Evolutionary conservation across 495 filamentous ascomycete genomes (phyloP).

Genomic region (Aspergillus ellipticus): DNA sequence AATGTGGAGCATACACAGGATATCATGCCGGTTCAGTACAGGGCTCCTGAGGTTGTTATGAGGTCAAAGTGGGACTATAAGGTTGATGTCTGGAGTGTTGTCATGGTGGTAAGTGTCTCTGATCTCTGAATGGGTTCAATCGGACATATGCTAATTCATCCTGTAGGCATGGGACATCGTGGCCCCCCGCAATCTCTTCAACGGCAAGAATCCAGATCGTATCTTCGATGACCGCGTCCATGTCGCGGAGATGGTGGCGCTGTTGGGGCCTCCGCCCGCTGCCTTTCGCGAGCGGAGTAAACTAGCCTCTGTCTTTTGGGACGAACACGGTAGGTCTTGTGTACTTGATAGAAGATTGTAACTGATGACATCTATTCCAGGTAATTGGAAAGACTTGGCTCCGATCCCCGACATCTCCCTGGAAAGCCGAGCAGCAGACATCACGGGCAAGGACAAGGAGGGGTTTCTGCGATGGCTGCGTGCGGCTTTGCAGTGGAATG

Average conservation of each 20-base stretch:
- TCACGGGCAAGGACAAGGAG: slow-evolving; percentile 26
- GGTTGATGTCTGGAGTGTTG: slow-evolving; percentile 42
- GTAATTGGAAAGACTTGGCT: slow-evolving; percentile 18
- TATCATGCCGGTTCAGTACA: slow-evolving; percentile 11
- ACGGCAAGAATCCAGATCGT: slow-evolving; percentile 9
- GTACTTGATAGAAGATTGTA: too few species aligned
- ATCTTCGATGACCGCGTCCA: slow-evolving; percentile 23
- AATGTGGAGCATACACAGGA: slow-evolving; percentile 19
- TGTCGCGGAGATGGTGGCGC: slow-evolving; percentile 35
- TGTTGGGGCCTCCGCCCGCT: slow-evolving; percentile 38
- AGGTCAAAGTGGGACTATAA: slow-evolving; percentile 30
- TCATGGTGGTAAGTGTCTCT: slow-evolving; percentile 35
- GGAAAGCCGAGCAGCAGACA: slow-evolving; percentile 7
- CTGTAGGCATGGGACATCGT: slow-evolving; percentile 18
- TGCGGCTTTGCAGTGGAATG: slow-evolving; percentile 41
- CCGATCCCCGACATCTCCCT: slow-evolving; percentile 20
- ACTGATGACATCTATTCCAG: neutral
- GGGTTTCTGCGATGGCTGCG: slow-evolving; percentile 37
- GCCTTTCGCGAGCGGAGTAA: slow-evolving; percentile 25
- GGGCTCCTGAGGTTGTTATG: slow-evolving; percentile 35
- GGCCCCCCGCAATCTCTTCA: slow-evolving; percentile 7
- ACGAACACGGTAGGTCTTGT: slow-evolving; percentile 4
- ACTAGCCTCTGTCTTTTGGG: slow-evolving; percentile 18
- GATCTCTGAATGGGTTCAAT: neutral
- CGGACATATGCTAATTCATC: neutral